Evolutionary conservation across 2,329 filamentous ascomycete genomes (phyloP), one percentile per base, ranked within the genome.

Genomic region (Penicillium vulpinum): DNA sequence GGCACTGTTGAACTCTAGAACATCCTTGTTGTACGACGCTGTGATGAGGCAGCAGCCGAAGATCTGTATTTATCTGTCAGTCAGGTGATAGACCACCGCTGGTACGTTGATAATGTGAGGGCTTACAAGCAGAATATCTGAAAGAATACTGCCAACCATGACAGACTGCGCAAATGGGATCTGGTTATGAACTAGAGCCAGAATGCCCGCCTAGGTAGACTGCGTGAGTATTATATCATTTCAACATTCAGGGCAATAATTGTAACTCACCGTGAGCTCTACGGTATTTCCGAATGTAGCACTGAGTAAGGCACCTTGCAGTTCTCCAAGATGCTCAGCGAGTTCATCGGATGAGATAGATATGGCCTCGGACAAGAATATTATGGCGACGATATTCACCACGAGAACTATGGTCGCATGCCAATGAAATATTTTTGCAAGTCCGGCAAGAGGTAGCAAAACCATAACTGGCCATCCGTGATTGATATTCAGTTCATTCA

Each of bases 101-200:
- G 2, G 16, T 2, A 15, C 3, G 9, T 28, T 11, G 3, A 9
- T 11, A 5, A 21, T 8, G 6, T 15, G 8, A 7, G 21, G 2
- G 21, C 56, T 40, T 24, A 62, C 91, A 38, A 96, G 85, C 7
- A 96, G 82, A 61, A 95, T 85, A 77, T 96, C 96, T 61, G 91
- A 95, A 33, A 96, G 81, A 65, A 96, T 93, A 66, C 88, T 92
- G 41, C 92, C 91, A 33, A 96, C 85, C 90, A 96, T 95, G 57
- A 90, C 92, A 22, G 91, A 88, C 77, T 96, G 92, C 22, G 96
- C 91, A 64, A 96, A 91, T 69, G 91, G 85, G 70, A 94, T 93
- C 75, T 96, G 88, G 60, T 85, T 86, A 67, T 92, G 85, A 59
- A 79, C 83, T 45, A 96, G 83, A 31, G 92, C 92, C 59, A 96